Percentiles rank a stretch among this genome's conserved stretches.
These are phyloP conservation scores for Halophytophthora polymorphica DNA, from an alignment of 352 stramenopile species.

Conservation along the genomic window DNA sequence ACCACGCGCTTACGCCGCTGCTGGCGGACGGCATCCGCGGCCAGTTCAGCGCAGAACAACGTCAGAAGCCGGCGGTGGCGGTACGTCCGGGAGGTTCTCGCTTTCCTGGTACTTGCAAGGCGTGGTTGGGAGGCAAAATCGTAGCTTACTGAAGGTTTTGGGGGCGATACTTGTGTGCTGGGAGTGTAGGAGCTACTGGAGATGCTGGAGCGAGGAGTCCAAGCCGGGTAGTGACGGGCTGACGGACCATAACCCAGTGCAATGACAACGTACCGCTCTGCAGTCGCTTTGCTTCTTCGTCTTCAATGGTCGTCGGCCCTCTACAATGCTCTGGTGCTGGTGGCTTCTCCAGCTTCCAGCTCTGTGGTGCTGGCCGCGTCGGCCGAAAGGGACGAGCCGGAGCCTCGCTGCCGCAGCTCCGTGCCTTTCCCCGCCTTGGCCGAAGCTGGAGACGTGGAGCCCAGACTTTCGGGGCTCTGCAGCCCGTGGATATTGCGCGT, in stretches of 20 bases:
- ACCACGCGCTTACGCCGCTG: constrained; percentile 62
- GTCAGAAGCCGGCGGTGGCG: constrained; percentile 39
- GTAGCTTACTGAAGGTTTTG: background rate
- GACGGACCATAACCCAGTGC: background rate
- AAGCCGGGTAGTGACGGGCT: background rate
- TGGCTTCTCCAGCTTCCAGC: constrained; percentile 15
- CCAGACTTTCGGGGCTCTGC: constrained; percentile 13
- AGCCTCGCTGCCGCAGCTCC: constrained; percentile 27
- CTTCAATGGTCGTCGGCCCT: background rate
- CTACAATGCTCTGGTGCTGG: constrained; percentile 20
- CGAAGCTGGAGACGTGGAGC: constrained; percentile 15
- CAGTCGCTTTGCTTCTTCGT: constrained; percentile 1
- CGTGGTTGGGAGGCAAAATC: background rate
- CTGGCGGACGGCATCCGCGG: constrained; percentile 44
- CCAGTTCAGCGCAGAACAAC: constrained; percentile 34
- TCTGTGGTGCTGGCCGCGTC: constrained; percentile 7
- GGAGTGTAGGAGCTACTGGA: constrained; percentile 29
- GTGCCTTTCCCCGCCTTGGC: constrained; percentile 9
- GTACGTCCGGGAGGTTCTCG: constrained; percentile 18
- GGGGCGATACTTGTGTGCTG: background rate
- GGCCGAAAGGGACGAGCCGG: background rate
- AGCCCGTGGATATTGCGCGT: constrained; percentile 6
- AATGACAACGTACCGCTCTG: constrained; percentile 1
- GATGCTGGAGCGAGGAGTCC: constrained; percentile 15
- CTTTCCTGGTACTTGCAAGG: background rate